Percentiles rank a stretch among this genome's conserved stretches.
Conservation (phyloP, 495 filamentous ascomycete genomes). For the Aspergillus kassunensis region DNA sequence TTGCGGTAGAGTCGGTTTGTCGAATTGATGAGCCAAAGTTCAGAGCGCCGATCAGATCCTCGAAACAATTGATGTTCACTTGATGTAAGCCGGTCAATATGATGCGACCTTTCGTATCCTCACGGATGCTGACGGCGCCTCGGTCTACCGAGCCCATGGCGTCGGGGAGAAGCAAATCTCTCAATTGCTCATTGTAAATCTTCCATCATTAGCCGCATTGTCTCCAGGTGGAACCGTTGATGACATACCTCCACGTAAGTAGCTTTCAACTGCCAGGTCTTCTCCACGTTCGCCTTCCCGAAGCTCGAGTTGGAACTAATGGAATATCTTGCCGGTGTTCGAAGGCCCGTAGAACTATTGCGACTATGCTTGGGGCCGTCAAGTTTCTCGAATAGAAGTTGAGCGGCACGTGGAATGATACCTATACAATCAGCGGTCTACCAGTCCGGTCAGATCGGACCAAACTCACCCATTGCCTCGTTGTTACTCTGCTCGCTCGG, state of each 20-base stretch:
- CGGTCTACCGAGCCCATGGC: constrained; percentile 64
- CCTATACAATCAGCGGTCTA: constrained; percentile 46
- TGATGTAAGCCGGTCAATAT: constrained; percentile 84
- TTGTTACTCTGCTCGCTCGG: constrained; percentile 74
- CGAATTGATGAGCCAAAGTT: constrained; percentile 92
- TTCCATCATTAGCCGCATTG: constrained; percentile 21
- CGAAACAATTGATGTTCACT: constrained; percentile 85
- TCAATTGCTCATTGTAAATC: constrained; percentile 96
- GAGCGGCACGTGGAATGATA: constrained; percentile 88
- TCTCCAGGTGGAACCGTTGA: too few relatives aligned
- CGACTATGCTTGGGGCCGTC: constrained; percentile 53
- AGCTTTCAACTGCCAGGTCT: constrained; percentile 89
- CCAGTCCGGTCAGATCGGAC: not conserved
- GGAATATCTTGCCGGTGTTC: constrained; percentile 80
- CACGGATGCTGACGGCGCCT: constrained; percentile 74
- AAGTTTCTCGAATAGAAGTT: constrained; percentile 82
- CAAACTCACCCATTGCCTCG: constrained; percentile 69
- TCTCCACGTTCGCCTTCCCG: constrained; percentile 54
- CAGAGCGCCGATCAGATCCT: constrained; percentile 82
- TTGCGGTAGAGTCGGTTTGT: constrained; percentile 97
- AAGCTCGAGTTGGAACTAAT: constrained; percentile 52
- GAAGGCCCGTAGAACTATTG: constrained; percentile 70
- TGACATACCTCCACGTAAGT: constrained; percentile 85
- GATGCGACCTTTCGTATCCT: constrained; percentile 94
- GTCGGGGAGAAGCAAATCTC: constrained; percentile 86